phyloP scores from a whole-genome alignment of 1,284 basidiomycete species.

The Tilletia walkeri region DNA sequence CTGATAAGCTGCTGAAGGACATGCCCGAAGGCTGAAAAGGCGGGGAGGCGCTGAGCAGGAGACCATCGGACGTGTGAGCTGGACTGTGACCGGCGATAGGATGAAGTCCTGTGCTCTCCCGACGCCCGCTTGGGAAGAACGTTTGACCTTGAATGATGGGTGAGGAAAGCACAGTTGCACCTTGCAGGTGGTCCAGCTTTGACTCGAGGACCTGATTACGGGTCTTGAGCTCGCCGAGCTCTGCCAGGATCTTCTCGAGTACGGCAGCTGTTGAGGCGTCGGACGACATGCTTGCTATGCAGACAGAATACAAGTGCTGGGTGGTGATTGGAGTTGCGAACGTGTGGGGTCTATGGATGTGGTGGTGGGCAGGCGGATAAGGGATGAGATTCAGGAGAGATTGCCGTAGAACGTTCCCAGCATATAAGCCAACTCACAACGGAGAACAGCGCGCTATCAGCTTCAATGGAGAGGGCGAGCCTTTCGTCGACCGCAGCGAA shows the following conservation, averaged over 20 bases:
- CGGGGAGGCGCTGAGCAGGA: background rate
- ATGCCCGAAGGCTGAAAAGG: background rate
- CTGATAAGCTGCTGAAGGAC: background rate
- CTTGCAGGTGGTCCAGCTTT: slow-evolving; percentile 41
- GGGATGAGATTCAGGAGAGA: too few species aligned
- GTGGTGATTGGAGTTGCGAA: too few species aligned
- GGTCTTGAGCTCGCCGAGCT: slow-evolving; percentile 45
- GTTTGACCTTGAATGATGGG: slow-evolving; percentile 21
- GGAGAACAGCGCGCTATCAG: background rate
- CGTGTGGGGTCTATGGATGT: too few species aligned
- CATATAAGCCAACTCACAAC: background rate
- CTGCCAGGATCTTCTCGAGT: slow-evolving; percentile 38
- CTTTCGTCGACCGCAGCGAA: too few species aligned
- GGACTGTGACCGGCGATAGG: background rate
- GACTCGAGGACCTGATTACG: slow-evolving; percentile 45
- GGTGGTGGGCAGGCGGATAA: too few species aligned
- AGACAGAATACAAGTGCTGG: too few species aligned
- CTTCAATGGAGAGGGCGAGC: too few species aligned
- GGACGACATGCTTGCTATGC: background rate
- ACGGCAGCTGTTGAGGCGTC: slow-evolving; percentile 22
- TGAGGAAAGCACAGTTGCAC: slow-evolving; percentile 33
- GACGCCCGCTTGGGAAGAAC: background rate
- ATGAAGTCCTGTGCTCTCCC: background rate
- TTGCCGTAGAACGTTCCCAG: too few species aligned
- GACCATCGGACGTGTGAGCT: background rate